phyloP scores from a whole-genome alignment of 108 stramenopile genomes.

The Nannochloropsis gaditana region DNA sequence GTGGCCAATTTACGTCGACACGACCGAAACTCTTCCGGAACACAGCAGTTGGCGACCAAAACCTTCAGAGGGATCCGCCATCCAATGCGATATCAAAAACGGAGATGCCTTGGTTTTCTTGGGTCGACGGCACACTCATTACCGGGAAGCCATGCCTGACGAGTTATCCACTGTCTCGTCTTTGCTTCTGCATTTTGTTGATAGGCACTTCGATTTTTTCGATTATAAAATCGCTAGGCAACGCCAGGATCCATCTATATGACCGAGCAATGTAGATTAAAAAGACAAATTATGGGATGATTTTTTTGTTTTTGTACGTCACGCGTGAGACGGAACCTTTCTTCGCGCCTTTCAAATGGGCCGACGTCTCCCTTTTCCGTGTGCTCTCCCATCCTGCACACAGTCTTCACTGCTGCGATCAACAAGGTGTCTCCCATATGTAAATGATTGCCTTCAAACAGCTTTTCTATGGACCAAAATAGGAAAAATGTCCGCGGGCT shows the following conservation, averaged over 20 bases:
- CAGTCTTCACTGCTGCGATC: too few relatives aligned
- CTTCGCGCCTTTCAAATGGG: background rate
- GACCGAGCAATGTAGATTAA: background rate
- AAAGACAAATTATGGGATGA: background rate
- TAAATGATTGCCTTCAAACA: too few relatives aligned
- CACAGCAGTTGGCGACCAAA: background rate
- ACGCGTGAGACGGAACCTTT: background rate
- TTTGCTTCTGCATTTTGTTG: slow-evolving; percentile 10
- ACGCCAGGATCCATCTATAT: background rate
- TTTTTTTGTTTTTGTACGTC: background rate
- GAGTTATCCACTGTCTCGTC: background rate
- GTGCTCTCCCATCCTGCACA: background rate
- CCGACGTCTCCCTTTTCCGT: background rate
- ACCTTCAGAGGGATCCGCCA: background rate
- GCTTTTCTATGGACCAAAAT: too few relatives aligned
- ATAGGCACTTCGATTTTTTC: background rate
- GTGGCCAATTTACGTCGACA: slow-evolving; percentile 2
- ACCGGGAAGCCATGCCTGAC: background rate
- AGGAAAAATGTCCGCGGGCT: too few relatives aligned
- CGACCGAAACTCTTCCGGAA: background rate
- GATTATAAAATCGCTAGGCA: background rate
- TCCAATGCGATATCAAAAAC: background rate
- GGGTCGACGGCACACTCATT: slow-evolving; percentile 12
- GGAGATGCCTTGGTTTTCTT: background rate
- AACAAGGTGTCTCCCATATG: too few relatives aligned